These are phyloP conservation scores for Austroboletus rostrupii DNA, from an alignment of 1,284 basidiomycete genomes.

Conservation along the genomic window DNA sequence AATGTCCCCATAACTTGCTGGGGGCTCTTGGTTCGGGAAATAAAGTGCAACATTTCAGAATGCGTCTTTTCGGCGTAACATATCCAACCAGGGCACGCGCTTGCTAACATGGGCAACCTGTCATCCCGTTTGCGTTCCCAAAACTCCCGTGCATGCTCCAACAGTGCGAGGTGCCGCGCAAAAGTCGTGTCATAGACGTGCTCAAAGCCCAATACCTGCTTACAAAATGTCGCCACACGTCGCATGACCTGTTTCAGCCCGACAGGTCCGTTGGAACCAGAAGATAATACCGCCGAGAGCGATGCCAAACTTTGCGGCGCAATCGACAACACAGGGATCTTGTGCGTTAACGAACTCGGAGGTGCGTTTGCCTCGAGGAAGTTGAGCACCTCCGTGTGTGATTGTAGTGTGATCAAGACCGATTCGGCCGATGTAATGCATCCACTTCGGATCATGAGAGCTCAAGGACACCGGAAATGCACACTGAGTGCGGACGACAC, in stretches of 20 bases:
- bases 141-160: conserved; percentile 84
- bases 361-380: conserved; percentile 62
- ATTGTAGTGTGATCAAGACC: conserved; percentile 95
- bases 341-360: conserved; percentile 38
- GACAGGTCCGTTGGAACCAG: conserved; percentile 44
- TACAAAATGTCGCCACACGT: conserved; percentile 66
- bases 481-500: conserved; percentile 22
- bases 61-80: conserved; percentile 99
- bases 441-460: conserved; percentile 52
- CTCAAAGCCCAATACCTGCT: conserved; percentile 59
- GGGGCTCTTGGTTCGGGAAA: conserved; percentile 85
- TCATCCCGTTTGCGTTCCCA: conserved; percentile 54
- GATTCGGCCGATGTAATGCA: conserved; percentile 99
- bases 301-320: conserved; percentile 93
- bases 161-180: conserved; percentile 81
- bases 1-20: conserved; percentile 94
- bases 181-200: conserved; percentile 93
- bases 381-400: conserved; percentile 85
- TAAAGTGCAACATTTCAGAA: conserved; percentile 87
- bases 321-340: conserved; percentile 77
- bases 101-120: conserved; percentile 86
- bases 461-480: not conserved
- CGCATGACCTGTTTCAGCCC: conserved; percentile 60
- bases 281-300: conserved; percentile 68
- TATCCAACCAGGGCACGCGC: conserved; percentile 98